These are phyloP conservation scores for Mytilinidion resinicola DNA, from an alignment of 495 filamentous ascomycete species.

Conservation along the genomic window DNA sequence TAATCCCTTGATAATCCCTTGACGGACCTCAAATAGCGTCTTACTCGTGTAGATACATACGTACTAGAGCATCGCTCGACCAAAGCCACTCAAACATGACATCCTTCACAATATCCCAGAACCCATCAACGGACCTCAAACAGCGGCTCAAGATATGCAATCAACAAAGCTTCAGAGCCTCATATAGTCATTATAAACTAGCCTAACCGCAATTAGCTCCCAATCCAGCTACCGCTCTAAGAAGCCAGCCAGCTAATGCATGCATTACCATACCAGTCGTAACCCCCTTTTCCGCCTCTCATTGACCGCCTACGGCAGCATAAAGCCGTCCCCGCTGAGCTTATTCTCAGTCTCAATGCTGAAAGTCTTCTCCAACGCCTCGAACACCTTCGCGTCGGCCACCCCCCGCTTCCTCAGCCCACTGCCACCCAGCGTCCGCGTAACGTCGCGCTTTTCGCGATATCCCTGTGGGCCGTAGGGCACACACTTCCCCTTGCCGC, in stretches of 20 bases:
- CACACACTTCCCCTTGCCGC: slow-evolving; percentile 12
- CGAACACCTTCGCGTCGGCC: background rate
- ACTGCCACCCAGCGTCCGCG: background rate
- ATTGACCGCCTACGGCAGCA: background rate
- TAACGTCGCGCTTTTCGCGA: background rate
- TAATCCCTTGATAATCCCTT: too few relatives aligned
- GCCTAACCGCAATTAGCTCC: background rate
- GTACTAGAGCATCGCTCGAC: too few relatives aligned
- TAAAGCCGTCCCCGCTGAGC: background rate
- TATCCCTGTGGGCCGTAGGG: too few relatives aligned
- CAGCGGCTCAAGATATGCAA: background rate
- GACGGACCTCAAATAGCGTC: too few relatives aligned
- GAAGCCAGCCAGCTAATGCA: background rate
- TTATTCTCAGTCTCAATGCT: background rate
- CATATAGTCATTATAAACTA: background rate
- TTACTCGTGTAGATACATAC: too few relatives aligned
- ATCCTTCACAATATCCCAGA: background rate
- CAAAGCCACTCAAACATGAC: background rate
- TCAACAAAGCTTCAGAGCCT: background rate
- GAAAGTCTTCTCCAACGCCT: background rate
- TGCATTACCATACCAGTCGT: background rate
- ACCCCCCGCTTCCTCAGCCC: background rate
- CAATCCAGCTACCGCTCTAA: background rate
- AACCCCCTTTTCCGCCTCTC: background rate
- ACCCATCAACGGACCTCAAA: too few relatives aligned